Evolutionary conservation across 305 asterid species (phyloP).

Genomic region (Rubia tinctorum): DNA sequence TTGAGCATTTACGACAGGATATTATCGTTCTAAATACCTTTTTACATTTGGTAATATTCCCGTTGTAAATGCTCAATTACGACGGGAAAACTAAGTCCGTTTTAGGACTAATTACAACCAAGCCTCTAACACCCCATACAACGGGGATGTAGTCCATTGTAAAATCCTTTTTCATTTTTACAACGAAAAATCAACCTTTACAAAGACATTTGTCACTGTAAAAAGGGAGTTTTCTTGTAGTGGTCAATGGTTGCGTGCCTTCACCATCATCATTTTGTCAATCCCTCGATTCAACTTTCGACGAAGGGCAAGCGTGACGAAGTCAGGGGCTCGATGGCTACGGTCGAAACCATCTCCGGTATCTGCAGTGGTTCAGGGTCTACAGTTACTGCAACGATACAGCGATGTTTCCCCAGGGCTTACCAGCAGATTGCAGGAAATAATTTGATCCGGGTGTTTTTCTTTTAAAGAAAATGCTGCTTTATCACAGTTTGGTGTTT

Average conservation of each 20-base stretch:
- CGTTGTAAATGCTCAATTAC: too few relatives aligned
- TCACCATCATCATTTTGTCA: background rate
- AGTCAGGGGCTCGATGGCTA: constrained; percentile 32
- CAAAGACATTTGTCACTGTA: too few relatives aligned
- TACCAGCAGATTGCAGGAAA: constrained; percentile 40
- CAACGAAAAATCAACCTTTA: too few relatives aligned
- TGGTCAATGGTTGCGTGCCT: constrained; percentile 16
- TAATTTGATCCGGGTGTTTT: background rate
- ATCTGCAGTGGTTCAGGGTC: constrained; percentile 39
- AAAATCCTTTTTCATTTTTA: too few relatives aligned
- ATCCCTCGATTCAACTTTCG: background rate
- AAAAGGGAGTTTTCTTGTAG: too few relatives aligned
- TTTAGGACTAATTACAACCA: too few relatives aligned
- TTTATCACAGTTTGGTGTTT: background rate
- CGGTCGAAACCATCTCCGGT: constrained; percentile 33
- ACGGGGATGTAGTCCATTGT: too few relatives aligned
- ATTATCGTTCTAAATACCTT: too few relatives aligned
- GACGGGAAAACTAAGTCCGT: too few relatives aligned
- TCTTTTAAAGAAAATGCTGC: background rate
- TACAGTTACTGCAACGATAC: constrained; percentile 40
- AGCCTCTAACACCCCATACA: too few relatives aligned
- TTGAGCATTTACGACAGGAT: too few relatives aligned
- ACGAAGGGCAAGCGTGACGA: constrained; percentile 26
- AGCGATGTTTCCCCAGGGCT: constrained; percentile 35
- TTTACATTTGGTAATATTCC: too few relatives aligned